Evolutionary conservation across 139 green algal species (phyloP), one percentile per base, ranked within the genome.

Genomic region (Edaphochlamys debaryana): DNA sequence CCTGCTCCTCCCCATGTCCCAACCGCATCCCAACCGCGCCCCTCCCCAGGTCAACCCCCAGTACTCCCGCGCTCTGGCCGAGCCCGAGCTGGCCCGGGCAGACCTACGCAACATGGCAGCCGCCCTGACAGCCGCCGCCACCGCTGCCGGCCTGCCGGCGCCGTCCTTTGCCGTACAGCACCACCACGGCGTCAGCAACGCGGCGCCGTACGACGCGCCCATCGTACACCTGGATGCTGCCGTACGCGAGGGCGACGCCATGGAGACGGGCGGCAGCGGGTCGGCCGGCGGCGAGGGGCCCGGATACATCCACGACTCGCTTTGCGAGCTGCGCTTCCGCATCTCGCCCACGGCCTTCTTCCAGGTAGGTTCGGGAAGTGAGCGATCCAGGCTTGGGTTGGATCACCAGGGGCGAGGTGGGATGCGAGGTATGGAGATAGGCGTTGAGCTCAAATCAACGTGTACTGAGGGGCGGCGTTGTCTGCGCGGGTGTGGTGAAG

Each of bases 341-440:
- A 87, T 98, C 9, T 95, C 90, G 0, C 89, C 96, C 20, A 89
- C 83, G 1, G 93, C 92, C 1, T 98, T 98, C 88, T 98, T 98
- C 87, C 96, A 98, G 87, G 87, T 88, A 32, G 3, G 52, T 27
- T 11, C 48, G 11, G 15, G n/a, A n/a, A n/a, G n/a, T n/a, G n/a
- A n/a, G n/a, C n/a, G n/a, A n/a, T n/a, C n/a, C n/a, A n/a, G n/a
- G n/a, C n/a, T n/a, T n/a, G n/a, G n/a, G n/a, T n/a, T n/a, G n/a
- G n/a, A n/a, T n/a, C n/a, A n/a, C n/a, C n/a, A n/a, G n/a, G n/a
- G n/a, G n/a, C n/a, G n/a, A n/a, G n/a, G n/a, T n/a, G n/a, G n/a
- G n/a, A n/a, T n/a, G n/a, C n/a, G n/a, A n/a, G n/a, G n/a, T n/a
- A n/a, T n/a, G n/a, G n/a, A n/a, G n/a, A n/a, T n/a, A n/a, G n/a